Percentiles rank a stretch among this genome's conserved stretches.
These are phyloP conservation scores for Corymbia maculata DNA, from an alignment of 345 rosid species.

Conservation along the genomic window DNA sequence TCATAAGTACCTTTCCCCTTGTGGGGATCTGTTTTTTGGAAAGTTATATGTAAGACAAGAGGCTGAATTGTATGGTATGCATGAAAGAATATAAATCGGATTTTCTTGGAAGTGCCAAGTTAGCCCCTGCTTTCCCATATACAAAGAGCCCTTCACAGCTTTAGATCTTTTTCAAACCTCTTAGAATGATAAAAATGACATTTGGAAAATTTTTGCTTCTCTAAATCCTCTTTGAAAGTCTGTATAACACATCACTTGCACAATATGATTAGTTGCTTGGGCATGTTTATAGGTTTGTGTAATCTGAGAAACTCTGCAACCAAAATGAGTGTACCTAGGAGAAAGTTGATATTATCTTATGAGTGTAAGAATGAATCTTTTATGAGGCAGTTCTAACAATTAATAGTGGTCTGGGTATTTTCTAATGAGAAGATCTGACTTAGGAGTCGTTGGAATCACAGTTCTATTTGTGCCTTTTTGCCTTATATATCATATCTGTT, in stretches of 20 bases:
- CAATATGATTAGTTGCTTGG: not conserved
- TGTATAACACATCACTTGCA: rapidly evolving
- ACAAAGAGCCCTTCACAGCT: not conserved
- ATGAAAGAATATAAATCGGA: not conserved
- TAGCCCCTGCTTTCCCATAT: not conserved
- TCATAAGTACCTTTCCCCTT: too few relatives aligned
- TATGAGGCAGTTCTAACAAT: not conserved
- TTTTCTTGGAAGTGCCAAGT: not conserved
- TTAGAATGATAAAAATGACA: not conserved
- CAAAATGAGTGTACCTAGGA: too few relatives aligned
- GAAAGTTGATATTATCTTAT: too few relatives aligned
- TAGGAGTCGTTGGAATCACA: not conserved
- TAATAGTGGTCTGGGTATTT: not conserved
- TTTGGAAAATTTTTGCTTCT: not conserved
- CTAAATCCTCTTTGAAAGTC: not conserved
- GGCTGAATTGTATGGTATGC: too few relatives aligned
- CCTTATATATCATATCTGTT: not conserved
- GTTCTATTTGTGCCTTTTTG: not conserved
- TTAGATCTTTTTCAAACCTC: not conserved
- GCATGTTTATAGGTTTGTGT: not conserved
- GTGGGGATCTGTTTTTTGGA: too few relatives aligned
- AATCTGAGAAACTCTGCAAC: not conserved
- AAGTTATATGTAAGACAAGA: too few relatives aligned
- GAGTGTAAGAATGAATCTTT: rapidly evolving
- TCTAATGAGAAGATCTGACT: not conserved